Base-by-base conservation (phyloP, 306 rosid species). In the Senna tora region DNA sequence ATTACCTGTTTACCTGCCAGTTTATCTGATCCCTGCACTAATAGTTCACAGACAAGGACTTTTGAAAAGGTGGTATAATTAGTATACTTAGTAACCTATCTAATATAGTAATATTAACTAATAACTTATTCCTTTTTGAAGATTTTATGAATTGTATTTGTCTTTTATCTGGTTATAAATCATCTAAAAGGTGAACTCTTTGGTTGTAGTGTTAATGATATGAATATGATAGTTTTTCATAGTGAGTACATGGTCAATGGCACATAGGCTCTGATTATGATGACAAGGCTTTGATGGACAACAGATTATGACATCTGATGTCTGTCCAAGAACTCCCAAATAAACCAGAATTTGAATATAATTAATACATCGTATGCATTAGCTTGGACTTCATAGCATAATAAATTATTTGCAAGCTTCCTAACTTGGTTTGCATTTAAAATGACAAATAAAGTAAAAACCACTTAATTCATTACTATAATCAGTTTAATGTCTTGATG, bases 1-100 rank as follows among this genome's bases (percentile, higher is more conserved):
- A 2, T 53, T 91, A 75, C 96, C 97, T 9, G 99, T 95, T 73
- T 95, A 95, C 77, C 92, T 95, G 64, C 99, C 97, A 4, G 97
- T 95, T 25, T 91, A 95, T 84, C 82, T 95, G 73, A 82, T 91
- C 79, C 97, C 99, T 19, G 99, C 99, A 25, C 88, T 95, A 59
- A 83, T 95, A 74, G 99, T 91, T 80, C 99, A 89, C 67, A 90
- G 96, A 70, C 83, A 91, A 77, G 96, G 84, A 71, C 90, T 95
- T 77, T 46, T 81, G 77, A 81, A 89, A 84, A 91, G 96, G 99
- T 95, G 61, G 85, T 73, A 51, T 54, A 64, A 61, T 68, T 67
- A 36, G 67, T 20, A 57, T 71, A 30, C 61, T 10, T 38, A 13
- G 59, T 42, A 65, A 74, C 45, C 69, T 50, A 71, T 52, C 52